These are phyloP conservation scores for Chlorella sorokiniana DNA, from an alignment of 139 green algal genomes.

Conservation along the genomic window DNA sequence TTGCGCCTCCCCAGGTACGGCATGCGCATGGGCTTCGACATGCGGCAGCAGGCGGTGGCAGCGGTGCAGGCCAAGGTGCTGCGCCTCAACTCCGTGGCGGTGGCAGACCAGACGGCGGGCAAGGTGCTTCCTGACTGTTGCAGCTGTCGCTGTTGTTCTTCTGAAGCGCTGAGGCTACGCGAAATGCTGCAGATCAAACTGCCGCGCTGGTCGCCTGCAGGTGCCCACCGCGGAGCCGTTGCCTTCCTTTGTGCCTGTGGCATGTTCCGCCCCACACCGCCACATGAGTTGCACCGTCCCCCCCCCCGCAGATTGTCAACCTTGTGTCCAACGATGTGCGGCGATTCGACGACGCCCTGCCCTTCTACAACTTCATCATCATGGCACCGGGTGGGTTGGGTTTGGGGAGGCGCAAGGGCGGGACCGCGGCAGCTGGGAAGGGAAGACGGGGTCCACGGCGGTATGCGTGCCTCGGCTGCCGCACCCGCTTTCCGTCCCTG, in stretches of 20 bases:
- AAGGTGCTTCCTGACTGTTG: conserved; percentile 20
- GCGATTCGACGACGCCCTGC: conserved; percentile 74
- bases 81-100: conserved; percentile 71
- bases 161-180: no score
- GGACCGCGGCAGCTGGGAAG: neutral
- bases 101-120: conserved; percentile 55
- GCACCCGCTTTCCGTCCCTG: neutral
- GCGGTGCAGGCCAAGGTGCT: conserved; percentile 65
- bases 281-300: neutral
- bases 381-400: neutral
- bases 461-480: neutral
- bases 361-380: conserved; percentile 72
- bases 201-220: no score
- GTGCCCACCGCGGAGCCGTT: no score
- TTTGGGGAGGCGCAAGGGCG: neutral
- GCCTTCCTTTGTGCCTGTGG: neutral
- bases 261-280: neutral
- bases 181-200: no score
- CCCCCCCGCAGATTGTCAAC: conserved; percentile 51
- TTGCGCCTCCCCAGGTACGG: conserved; percentile 55
- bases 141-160: neutral
- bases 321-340: conserved; percentile 70
- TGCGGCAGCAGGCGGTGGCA: conserved; percentile 61
- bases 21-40: conserved; percentile 69
- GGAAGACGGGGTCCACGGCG: neutral